A percentile compares a stretch with the other conserved stretches of the same genome.
Conservation (phyloP, 2,329 filamentous ascomycete species). For the Talaromyces sp. region DNA sequence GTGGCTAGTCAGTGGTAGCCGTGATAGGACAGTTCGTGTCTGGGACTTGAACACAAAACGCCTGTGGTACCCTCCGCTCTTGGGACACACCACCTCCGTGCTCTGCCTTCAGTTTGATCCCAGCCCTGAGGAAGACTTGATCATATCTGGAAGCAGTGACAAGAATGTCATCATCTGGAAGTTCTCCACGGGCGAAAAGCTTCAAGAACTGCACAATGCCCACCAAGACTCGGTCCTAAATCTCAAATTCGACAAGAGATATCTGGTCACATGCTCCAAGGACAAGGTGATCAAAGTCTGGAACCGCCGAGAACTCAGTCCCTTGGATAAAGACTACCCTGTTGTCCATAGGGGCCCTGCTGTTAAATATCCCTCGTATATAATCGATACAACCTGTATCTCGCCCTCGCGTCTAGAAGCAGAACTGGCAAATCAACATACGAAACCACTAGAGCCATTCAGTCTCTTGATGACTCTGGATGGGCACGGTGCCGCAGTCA, state of each 20-base stretch:
- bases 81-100: conserved; percentile 78
- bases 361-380: conserved; percentile 48
- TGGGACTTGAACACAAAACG: conserved; percentile 84
- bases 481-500: conserved; percentile 87
- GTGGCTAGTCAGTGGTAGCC: conserved; percentile 86
- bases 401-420: conserved; percentile 39
- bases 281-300: conserved; percentile 97
- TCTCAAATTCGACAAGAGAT: conserved; percentile 82
- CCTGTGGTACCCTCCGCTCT: conserved; percentile 65
- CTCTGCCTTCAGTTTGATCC: conserved; percentile 94
- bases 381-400: conserved; percentile 44
- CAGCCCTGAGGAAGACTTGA: conserved; percentile 75
- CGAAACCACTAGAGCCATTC: conserved; percentile 55
- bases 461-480: conserved; percentile 71
- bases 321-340: conserved; percentile 41
- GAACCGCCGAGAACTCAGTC: conserved; percentile 65
- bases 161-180: conserved; percentile 85
- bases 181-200: conserved; percentile 80
- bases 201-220: conserved; percentile 69
- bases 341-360: conserved; percentile 34
- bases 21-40: conserved; percentile 79
- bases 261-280: conserved; percentile 93
- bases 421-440: conserved; percentile 34
- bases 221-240: conserved; percentile 91
- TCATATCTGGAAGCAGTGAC: conserved; percentile 95